Evolutionary conservation across 176 grass and related monocot species (phyloP).

Genomic region (Raddia guianensis): DNA sequence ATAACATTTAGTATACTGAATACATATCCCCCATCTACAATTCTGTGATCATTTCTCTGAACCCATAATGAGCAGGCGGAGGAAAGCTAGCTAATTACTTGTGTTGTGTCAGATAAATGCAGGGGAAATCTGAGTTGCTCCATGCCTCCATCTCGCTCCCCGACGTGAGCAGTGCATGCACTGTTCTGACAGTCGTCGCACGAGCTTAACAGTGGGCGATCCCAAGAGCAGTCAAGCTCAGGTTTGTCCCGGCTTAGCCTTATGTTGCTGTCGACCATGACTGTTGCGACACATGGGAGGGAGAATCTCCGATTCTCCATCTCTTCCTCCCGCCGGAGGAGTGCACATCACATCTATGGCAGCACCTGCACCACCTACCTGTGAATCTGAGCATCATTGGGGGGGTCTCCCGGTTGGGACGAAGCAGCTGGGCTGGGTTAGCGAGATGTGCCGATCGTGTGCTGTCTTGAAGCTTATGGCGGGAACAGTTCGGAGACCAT

Average conservation of each 20-base stretch:
- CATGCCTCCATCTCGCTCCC: conserved; percentile 32
- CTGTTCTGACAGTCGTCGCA: conserved; percentile 34
- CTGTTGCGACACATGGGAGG: conserved; percentile 50
- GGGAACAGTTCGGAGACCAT: conserved; percentile 9
- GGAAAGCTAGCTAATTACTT: background rate
- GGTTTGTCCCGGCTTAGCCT: conserved; percentile 7
- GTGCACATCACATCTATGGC: background rate
- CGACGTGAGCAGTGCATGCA: conserved; percentile 28
- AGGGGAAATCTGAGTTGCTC: conserved; percentile 19
- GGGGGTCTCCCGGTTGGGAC: background rate
- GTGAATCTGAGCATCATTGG: background rate
- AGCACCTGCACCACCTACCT: background rate
- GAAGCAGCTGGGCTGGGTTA: background rate
- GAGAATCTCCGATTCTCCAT: background rate
- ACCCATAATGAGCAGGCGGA: too few relatives aligned
- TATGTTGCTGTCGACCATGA: conserved; percentile 31
- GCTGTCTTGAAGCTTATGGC: conserved; percentile 36
- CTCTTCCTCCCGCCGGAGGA: background rate
- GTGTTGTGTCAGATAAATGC: background rate
- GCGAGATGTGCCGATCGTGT: background rate
- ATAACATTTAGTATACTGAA: background rate
- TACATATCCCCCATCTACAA: background rate
- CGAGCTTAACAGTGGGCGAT: conserved; percentile 10
- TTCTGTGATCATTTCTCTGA: background rate
- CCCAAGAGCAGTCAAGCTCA: conserved; percentile 1